Conservation (phyloP, 495 filamentous ascomycete genomes). For the Podospora fimiseda region DNA sequence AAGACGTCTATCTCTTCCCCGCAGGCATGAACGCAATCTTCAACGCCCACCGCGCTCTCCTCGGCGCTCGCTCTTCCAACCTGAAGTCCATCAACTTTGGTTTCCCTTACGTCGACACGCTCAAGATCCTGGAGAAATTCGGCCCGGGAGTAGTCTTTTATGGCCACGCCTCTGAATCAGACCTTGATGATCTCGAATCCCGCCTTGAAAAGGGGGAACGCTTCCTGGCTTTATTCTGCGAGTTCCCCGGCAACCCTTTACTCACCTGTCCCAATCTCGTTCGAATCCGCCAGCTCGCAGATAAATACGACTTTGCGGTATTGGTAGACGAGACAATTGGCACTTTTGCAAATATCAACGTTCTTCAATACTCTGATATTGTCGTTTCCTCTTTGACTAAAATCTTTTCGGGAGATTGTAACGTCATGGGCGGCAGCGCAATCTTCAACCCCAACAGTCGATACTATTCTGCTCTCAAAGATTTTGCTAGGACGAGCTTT, state of each 20-base stretch:
- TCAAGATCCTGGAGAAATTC: conserved; percentile 93
- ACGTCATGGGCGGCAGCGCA: conserved; percentile 92
- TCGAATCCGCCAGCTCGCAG: conserved; percentile 72
- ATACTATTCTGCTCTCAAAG: conserved; percentile 65
- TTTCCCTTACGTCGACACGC: conserved; percentile 93
- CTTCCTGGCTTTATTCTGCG: conserved; percentile 83
- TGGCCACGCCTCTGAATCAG: conserved; percentile 71
- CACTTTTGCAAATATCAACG: conserved; percentile 91
- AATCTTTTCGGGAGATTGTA: conserved; percentile 93
- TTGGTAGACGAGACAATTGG: conserved; percentile 95
- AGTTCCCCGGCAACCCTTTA: conserved; percentile 90
- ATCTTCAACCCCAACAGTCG: conserved; percentile 75
- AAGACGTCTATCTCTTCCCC: conserved; percentile 84
- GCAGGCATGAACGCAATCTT: conserved; percentile 95
- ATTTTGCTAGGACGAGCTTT: conserved; percentile 53
- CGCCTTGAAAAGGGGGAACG: conserved; percentile 66
- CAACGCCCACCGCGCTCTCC: conserved; percentile 68
- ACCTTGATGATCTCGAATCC: conserved; percentile 79
- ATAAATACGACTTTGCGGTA: conserved; percentile 80
- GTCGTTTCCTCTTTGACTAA: conserved; percentile 94
- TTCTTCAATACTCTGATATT: conserved; percentile 81
- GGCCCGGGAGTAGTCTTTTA: conserved; percentile 89
- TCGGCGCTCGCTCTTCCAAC: conserved; percentile 51
- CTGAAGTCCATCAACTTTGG: conserved; percentile 69
- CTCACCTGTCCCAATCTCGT: conserved; percentile 75